These are phyloP conservation scores for Scleromitrula shiraiana DNA, from an alignment of 2,329 filamentous ascomycete genomes.

Conservation along the genomic window DNA sequence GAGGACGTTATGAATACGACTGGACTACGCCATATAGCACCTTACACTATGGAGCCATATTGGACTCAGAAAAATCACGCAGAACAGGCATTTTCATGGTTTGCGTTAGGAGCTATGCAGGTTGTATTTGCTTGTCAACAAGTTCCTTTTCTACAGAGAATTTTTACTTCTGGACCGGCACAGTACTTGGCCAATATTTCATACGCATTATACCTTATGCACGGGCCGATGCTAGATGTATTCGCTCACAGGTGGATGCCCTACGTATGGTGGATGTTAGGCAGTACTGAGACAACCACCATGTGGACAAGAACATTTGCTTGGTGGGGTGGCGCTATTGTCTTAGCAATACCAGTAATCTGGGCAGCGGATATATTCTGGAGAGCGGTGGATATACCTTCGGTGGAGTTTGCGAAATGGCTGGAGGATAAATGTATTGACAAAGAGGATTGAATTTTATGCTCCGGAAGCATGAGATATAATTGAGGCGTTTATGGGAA, in stretches of 20 bases:
- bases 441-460: constrained; percentile 12
- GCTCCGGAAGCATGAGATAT: neutral
- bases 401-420: constrained; percentile 42
- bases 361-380: constrained; percentile 54
- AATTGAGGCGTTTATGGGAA: no score
- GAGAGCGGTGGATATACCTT: constrained; percentile 45
- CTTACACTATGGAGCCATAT: constrained; percentile 23
- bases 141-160: constrained; percentile 31
- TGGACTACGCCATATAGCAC: constrained; percentile 18
- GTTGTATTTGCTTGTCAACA: constrained; percentile 29
- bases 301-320: constrained; percentile 23
- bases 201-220: constrained; percentile 50
- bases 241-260: constrained; percentile 23
- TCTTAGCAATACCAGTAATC: constrained; percentile 37
- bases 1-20: constrained; percentile 18
- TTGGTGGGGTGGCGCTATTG: constrained; percentile 31
- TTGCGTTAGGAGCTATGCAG: constrained; percentile 26
- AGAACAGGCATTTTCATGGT: constrained; percentile 17
- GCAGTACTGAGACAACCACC: constrained; percentile 11
- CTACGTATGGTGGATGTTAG: constrained; percentile 15
- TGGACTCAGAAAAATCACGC: constrained; percentile 16
- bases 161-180: constrained; percentile 40
- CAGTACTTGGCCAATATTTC: constrained; percentile 50
- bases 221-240: constrained; percentile 40
- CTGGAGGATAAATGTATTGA: constrained; percentile 31